Base-by-base conservation (phyloP, 2,329 filamentous ascomycete species). In the Ilyonectria sp. region DNA sequence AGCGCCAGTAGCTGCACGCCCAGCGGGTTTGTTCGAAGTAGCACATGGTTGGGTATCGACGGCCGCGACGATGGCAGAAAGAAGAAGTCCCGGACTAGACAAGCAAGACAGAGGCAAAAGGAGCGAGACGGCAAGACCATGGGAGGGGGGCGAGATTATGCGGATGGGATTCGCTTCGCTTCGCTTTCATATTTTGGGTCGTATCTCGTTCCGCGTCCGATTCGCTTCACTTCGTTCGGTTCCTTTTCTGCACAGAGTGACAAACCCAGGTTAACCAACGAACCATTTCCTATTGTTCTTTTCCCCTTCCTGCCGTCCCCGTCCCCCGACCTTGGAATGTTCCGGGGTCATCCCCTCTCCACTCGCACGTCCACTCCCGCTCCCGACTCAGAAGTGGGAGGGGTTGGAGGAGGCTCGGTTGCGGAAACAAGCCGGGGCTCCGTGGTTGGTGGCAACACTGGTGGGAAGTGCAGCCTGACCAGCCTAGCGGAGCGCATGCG, bases 11-110 rank as follows among this genome's bases (percentile, higher is more conserved):
- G 78, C 93, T 93, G 84, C 95, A 98, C 65, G 82, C 82, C 88
- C 93, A 97, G 75, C 90, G 89, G 81, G 92, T 94, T 83, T 95
- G 93, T 78, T 98, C 94, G 86, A 95, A 98, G 87, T 96, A 98
- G 86, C 95, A 98, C 95, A 98, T 97, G 75, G 79, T 73, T 71
- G 70, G 69, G 62, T 67, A 65, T 69, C 67, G 49, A 67, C 62
- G 67, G 61, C 35, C 15, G 11, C 15, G 37, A 43, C 13, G 2
- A 43, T 17, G 15, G 37, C 17, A 31, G 7, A 33, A 10, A 8
- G 15, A 21, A 52, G 37, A 21, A 53, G 6, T 31, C 19, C n/a
- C 11, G 9, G 31, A 35, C 49, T 15, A 21, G 49, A 52, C n/a
- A 19, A 29, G 35, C 29, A 35, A 26, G 17, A 53, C 29, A 35